phyloP scores from a whole-genome alignment of 108 stramenopile genomes.

The Nannochloropsis gaditana region DNA sequence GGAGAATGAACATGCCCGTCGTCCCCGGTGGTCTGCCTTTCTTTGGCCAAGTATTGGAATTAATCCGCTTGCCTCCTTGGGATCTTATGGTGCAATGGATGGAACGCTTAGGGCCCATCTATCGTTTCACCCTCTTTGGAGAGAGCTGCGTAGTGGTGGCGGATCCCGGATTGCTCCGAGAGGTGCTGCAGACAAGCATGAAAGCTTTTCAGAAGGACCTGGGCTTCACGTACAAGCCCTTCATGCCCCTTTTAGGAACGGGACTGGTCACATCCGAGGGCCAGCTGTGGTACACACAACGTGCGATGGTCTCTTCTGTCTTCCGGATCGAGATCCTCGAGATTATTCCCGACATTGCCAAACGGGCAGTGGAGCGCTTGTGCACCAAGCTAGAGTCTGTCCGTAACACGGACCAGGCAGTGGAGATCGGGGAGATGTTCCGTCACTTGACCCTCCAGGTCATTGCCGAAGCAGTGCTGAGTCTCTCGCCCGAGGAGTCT shows the following conservation, averaged over 20 bases:
- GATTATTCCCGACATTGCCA: conserved; percentile 49
- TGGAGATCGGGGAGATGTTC: conserved; percentile 57
- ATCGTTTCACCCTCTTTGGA: conserved; percentile 46
- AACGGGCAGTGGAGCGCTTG: conserved; percentile 42
- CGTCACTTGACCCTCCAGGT: conserved; percentile 57
- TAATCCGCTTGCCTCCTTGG: conserved; percentile 53
- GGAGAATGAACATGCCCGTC: conserved; percentile 19
- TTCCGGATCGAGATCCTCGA: conserved; percentile 52
- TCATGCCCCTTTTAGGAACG: conserved; percentile 52
- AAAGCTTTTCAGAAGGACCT: conserved; percentile 50
- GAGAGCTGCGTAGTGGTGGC: conserved; percentile 36
- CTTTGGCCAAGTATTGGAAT: conserved; percentile 49
- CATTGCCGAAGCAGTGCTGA: conserved; percentile 53
- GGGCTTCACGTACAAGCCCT: conserved; percentile 53
- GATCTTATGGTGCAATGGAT: conserved; percentile 53
- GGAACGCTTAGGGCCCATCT: conserved; percentile 44
- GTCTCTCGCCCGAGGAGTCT: conserved; percentile 52
- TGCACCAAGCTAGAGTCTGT: conserved; percentile 41
- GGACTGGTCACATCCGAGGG: conserved; percentile 56
- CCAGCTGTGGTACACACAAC: conserved; percentile 48
- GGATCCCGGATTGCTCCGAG: conserved; percentile 51
- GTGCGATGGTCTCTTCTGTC: conserved; percentile 44
- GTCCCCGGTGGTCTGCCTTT: conserved; percentile 49
- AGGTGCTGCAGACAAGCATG: conserved; percentile 52
- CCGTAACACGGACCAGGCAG: conserved; percentile 6